Percentiles rank a stretch among this genome's conserved stretches.
Evolutionary conservation across 2,329 filamentous ascomycete genomes (phyloP).

Genomic region (Pseudocercospora cruenta): DNA sequence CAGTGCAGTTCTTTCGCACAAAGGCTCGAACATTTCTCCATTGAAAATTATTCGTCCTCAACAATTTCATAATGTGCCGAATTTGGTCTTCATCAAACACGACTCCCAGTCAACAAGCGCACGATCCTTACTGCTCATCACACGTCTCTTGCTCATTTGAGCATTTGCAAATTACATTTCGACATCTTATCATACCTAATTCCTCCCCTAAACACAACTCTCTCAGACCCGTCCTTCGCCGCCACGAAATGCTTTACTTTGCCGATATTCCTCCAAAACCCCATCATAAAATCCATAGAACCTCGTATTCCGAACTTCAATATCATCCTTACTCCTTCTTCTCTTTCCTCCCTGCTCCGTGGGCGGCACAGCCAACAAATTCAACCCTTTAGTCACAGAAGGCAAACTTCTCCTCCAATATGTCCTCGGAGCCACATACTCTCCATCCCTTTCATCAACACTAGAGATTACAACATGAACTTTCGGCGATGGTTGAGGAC

Average conservation of each 20-base stretch:
- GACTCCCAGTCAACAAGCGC: no score
- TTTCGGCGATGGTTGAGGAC: not conserved
- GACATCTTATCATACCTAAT: no score
- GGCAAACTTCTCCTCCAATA: conserved; percentile 20
- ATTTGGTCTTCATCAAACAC: no score
- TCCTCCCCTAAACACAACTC: no score
- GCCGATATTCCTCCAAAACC: conserved; percentile 25
- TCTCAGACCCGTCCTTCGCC: not conserved
- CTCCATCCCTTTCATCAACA: conserved; percentile 8
- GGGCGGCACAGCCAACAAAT: not conserved
- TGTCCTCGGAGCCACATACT: conserved; percentile 19
- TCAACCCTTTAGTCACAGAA: not conserved
- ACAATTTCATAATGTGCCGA: no score
- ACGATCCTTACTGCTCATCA: no score
- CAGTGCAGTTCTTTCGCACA: no score
- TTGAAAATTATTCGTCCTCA: no score
- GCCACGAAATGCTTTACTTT: not conserved
- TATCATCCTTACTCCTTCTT: not conserved
- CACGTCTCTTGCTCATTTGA: no score
- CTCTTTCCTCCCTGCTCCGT: not conserved
- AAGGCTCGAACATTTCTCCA: no score
- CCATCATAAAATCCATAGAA: conserved; percentile 35
- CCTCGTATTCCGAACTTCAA: conserved; percentile 23
- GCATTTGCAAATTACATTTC: no score
- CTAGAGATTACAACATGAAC: not conserved